Evolutionary conservation across 345 rosid genomes (phyloP).

Genomic region (Ceriops zippeliana): DNA sequence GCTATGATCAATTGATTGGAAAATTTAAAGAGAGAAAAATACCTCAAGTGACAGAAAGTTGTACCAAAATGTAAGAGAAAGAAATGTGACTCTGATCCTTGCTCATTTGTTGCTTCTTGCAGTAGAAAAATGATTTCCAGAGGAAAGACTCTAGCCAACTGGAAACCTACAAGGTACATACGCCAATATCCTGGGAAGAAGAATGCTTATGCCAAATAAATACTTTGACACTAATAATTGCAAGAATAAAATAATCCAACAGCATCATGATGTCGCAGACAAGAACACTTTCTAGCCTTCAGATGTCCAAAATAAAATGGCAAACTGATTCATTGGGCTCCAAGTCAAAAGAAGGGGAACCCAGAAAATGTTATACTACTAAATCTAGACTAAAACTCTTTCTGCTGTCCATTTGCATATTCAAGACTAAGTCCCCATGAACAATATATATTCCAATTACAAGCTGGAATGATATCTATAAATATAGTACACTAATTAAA

Average conservation of each 20-base stretch:
- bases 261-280: background rate
- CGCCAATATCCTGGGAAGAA: constrained; percentile 79
- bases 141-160: constrained; percentile 67
- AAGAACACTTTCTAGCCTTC: background rate
- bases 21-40: background rate
- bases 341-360: too few species aligned
- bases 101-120: constrained; percentile 48
- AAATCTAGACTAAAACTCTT: background rate
- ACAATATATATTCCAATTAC: too few species aligned
- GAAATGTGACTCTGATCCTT: constrained; percentile 48
- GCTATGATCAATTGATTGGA: constrained; percentile 4
- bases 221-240: background rate
- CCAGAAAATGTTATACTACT: too few species aligned
- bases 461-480: too few species aligned
- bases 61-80: constrained; percentile 62
- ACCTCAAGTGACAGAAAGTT: background rate
- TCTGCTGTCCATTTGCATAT: background rate
- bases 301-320: background rate
- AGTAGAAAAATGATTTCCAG: constrained; percentile 29
- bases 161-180: constrained; percentile 74
- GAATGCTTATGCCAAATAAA: constrained; percentile 5
- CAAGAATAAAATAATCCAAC: constrained; percentile 5
- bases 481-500: background rate
- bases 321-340: background rate
- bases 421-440: background rate